Evolutionary conservation across 83 land plant genomes (phyloP).

Genomic region (Isoetes engelmannii): DNA sequence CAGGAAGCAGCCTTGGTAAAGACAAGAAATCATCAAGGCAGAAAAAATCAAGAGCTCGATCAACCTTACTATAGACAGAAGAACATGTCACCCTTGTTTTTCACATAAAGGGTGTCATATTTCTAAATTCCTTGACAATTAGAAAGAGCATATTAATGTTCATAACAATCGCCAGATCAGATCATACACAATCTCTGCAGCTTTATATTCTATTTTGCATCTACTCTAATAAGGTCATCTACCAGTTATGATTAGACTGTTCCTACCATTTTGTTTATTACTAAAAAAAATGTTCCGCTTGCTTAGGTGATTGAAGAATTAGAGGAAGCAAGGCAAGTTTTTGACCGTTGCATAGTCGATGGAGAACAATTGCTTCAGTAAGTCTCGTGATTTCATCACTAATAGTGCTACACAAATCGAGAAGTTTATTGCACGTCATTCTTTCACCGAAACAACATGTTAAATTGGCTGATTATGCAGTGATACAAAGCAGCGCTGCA

Average conservation of each 20-base stretch:
- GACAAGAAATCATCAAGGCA: no score
- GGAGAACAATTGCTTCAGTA: slow-evolving; percentile 14
- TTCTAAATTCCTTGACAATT: no score
- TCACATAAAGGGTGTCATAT: no score
- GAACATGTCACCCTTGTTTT: no score
- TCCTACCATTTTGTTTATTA: neutral
- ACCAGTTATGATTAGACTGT: neutral
- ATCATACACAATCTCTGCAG: neutral
- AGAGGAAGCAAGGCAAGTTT: slow-evolving; percentile 25
- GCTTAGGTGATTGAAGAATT: slow-evolving; percentile 31
- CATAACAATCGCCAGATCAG: neutral
- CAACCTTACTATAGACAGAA: no score
- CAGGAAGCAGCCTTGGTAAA: no score
- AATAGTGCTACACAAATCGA: neutral
- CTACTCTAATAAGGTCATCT: neutral
- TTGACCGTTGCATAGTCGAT: slow-evolving; percentile 15
- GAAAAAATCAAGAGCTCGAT: no score
- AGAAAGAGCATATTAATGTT: no score
- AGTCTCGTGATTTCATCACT: neutral
- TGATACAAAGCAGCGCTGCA: neutral
- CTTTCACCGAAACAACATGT: neutral
- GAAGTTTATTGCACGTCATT: neutral
- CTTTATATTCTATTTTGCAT: neutral
- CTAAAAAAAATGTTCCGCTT: neutral
- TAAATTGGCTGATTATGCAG: neutral